Base-by-base conservation (phyloP, 257 asterid species). In the Penstemon eatonii region DNA sequence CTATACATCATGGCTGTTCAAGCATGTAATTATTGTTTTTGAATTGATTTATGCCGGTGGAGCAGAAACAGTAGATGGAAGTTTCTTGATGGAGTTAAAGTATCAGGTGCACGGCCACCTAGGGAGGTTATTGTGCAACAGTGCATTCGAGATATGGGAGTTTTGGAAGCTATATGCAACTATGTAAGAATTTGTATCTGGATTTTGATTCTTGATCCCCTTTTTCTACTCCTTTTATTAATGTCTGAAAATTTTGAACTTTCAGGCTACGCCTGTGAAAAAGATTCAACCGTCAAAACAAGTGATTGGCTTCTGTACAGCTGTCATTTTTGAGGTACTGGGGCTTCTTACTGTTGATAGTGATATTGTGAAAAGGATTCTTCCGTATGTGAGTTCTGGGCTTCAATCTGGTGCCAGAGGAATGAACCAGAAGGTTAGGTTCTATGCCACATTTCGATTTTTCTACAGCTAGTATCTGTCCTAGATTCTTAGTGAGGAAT, bases 21-120 rank as follows among this genome's bases (percentile, higher is more conserved):
- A 43, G 56, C 72, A 42, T 67, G 65, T 7, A 41, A 56, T 19
- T 12, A 15, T 44, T 47, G 19, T 37, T 61, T 76, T 71, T 25
- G 33, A 55, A 62, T 66, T 53, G 54, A 15, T 70, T 73, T 33
- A 70, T 59, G 45, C 51, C 54, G 76, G 77, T 71, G 75, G 73
- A 79, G 74, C 84, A 93, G 99, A 66, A 93, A 91, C 70, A 83
- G 80, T 65, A 85, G 66, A 74, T 93, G 99, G 99, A 85, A 68
- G 75, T 93, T 93, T 80, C 95, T 93, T 37, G 92, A 87, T 68
- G 97, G 96, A 63, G 99, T 93, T 55, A 89, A 87, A 83, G 74
- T 70, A 60, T 81, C 89, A 53, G 97, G 99, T 73, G 97, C 97
- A 50, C 89, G 88, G 12, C 87, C 61, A 33, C 92, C 97, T 8